Conservation (phyloP, 306 rosid species). For the Citrullus mucosospermus region DNA sequence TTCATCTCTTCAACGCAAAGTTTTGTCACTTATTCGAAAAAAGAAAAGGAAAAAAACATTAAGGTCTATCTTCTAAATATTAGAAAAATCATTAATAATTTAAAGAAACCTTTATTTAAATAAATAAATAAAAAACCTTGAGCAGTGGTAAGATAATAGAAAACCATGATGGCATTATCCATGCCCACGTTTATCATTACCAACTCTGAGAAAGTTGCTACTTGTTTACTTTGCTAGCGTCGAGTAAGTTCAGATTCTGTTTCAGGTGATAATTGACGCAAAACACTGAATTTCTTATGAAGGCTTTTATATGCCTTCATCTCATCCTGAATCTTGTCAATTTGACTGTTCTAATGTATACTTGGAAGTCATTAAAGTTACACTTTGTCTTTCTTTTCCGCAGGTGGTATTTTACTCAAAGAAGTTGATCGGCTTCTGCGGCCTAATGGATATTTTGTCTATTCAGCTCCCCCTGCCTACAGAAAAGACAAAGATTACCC, state of each 20-base stretch:
- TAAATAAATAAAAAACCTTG: background rate
- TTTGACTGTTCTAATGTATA: background rate
- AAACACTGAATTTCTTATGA: background rate
- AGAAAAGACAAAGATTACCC: slow-evolving; percentile 61
- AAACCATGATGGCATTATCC: background rate
- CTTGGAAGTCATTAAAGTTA: background rate
- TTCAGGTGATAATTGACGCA: background rate
- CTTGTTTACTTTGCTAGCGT: background rate
- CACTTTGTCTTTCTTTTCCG: slow-evolving; percentile 6
- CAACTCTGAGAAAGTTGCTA: background rate
- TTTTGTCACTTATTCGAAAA: background rate
- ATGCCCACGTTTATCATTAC: background rate
- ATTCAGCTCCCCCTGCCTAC: slow-evolving; percentile 92
- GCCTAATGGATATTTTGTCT: slow-evolving; percentile 66
- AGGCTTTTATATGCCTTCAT: background rate
- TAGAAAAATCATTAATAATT: background rate
- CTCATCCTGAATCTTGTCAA: background rate
- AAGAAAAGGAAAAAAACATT: too few species aligned
- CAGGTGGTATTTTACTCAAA: slow-evolving; percentile 85
- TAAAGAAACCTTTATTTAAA: background rate
- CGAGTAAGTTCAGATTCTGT: background rate
- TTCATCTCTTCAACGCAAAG: background rate
- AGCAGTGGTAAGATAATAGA: background rate
- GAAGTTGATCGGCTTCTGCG: slow-evolving; percentile 77
- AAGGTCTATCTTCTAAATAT: background rate